Conservation (phyloP, 169 alveolate species). For the Cryptosporidium bovis region DNA sequence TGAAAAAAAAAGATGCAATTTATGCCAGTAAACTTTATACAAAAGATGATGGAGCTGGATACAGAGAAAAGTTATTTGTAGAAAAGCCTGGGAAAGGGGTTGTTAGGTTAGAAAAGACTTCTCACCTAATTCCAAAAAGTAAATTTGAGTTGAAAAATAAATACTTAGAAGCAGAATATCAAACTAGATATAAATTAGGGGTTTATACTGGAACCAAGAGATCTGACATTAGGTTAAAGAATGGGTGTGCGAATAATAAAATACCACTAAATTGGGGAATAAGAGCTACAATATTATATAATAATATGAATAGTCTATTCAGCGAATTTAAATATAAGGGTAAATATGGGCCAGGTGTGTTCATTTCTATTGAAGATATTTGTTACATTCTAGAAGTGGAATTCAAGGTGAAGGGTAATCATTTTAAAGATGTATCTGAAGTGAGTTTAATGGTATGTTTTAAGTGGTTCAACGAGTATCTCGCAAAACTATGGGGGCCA, state of each 20-base stretch:
- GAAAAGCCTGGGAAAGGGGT: background rate
- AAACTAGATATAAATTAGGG: background rate
- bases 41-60: background rate
- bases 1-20: background rate
- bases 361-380: slow-evolving; percentile 60
- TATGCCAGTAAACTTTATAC: background rate
- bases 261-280: slow-evolving; percentile 54
- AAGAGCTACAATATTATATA: slow-evolving; percentile 37
- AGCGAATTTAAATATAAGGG: slow-evolving; percentile 11
- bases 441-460: slow-evolving; percentile 40
- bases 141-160: too few species aligned
- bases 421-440: slow-evolving; percentile 34
- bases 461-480: slow-evolving; percentile 38
- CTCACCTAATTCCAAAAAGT: too few species aligned
- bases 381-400: slow-evolving; percentile 62
- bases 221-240: background rate
- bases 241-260: slow-evolving; percentile 47
- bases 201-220: background rate
- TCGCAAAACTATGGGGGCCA: slow-evolving; percentile 57
- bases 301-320: slow-evolving; percentile 17
- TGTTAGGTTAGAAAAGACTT: background rate
- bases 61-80: background rate
- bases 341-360: slow-evolving; percentile 11
- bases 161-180: background rate
- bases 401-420: slow-evolving; percentile 56